Percentiles rank a stretch among this genome's conserved stretches.
These are phyloP conservation scores for Phytophthora hybrid DNA, from an alignment of 352 stramenopile genomes.

Conservation along the genomic window DNA sequence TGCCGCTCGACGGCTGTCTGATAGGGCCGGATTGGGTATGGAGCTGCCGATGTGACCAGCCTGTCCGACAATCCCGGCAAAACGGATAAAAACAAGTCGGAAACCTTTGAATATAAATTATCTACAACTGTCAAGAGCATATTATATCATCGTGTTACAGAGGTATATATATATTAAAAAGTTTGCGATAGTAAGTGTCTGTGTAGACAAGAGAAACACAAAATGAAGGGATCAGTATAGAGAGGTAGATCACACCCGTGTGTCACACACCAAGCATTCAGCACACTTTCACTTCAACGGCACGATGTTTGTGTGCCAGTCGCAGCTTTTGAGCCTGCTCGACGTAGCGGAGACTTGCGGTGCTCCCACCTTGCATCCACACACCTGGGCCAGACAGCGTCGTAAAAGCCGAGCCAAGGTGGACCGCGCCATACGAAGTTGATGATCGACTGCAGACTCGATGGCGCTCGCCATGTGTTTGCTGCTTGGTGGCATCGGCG, in stretches of 20 bases:
- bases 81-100: too few species aligned
- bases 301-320: slow-evolving; percentile 21
- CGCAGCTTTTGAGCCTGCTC: slow-evolving; percentile 10
- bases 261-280: slow-evolving; percentile 37
- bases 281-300: slow-evolving; percentile 16
- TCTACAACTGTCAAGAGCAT: too few species aligned
- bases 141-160: too few species aligned
- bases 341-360: slow-evolving; percentile 25
- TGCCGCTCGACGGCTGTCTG: too few species aligned
- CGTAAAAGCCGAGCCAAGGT: slow-evolving; percentile 27
- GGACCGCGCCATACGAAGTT: slow-evolving; percentile 9
- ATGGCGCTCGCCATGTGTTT: slow-evolving; percentile 23
- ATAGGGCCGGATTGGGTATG: background rate
- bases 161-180: too few species aligned
- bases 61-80: too few species aligned
- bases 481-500: slow-evolving; percentile 4
- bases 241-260: slow-evolving; percentile 23
- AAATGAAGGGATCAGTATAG: background rate
- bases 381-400: slow-evolving; percentile 18
- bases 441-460: slow-evolving; percentile 12
- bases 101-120: too few species aligned
- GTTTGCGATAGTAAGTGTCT: too few species aligned
- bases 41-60: background rate
- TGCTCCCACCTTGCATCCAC: slow-evolving; percentile 13
- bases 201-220: background rate